These are phyloP conservation scores for Acer saccharum DNA, from an alignment of 345 rosid species.

Conservation along the genomic window DNA sequence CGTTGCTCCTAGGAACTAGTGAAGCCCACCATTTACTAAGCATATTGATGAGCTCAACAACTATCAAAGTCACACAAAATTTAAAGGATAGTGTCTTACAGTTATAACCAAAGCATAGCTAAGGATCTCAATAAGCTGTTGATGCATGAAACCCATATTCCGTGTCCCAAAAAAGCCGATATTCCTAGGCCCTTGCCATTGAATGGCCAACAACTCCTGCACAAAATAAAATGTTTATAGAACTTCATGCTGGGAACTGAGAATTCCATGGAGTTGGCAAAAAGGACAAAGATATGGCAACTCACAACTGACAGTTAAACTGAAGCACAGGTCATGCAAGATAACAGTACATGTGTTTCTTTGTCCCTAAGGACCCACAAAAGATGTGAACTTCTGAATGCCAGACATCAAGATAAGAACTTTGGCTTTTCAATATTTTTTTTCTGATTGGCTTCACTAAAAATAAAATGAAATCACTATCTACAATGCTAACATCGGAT, in stretches of 20 bases:
- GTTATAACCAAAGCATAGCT: conserved; percentile 99
- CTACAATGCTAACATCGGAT: no score
- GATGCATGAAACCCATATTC: conserved; percentile 99
- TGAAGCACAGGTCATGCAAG: background rate
- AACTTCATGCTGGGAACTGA: background rate
- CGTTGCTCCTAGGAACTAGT: background rate
- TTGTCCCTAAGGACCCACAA: background rate
- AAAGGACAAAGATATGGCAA: background rate
- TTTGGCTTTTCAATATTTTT: no score
- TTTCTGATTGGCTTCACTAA: no score
- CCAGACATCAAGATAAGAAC: background rate
- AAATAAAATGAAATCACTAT: background rate
- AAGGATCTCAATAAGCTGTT: conserved; percentile 95
- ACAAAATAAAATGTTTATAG: conserved; percentile 8
- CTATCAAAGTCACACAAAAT: background rate
- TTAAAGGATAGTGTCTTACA: conserved; percentile 46
- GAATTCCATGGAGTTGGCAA: background rate
- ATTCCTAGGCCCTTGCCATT: conserved; percentile 95
- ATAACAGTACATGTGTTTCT: no score
- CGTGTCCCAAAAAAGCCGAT: conserved; percentile 97
- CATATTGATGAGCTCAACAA: conserved; percentile 6
- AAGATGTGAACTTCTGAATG: background rate
- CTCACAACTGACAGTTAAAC: background rate
- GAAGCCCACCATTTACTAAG: conserved; percentile 2
- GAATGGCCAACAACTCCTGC: conserved; percentile 97